Evolutionary conservation across 1,284 basidiomycete genomes (phyloP).

Genomic region (Bjerkandera adusta): DNA sequence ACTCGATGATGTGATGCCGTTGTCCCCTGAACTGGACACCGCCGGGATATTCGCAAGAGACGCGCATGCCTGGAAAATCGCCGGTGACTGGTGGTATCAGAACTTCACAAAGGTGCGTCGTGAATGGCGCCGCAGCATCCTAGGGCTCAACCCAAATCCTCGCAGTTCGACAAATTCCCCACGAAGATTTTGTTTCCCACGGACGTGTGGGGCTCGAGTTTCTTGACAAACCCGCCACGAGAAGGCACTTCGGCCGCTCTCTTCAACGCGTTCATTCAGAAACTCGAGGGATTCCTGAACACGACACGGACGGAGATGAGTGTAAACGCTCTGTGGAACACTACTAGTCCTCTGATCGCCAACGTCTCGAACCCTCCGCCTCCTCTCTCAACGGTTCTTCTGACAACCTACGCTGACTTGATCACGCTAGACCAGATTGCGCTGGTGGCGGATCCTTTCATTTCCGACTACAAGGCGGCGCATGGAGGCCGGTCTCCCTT

Average conservation of each 20-base stretch:
- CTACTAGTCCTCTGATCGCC: conserved; percentile 26
- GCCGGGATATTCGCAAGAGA: conserved; percentile 29
- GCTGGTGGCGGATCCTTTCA: conserved; percentile 36
- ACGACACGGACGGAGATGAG: conserved; percentile 31
- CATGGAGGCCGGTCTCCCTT: conserved; percentile 37
- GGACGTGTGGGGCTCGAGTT: conserved; percentile 29
- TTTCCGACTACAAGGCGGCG: conserved; percentile 33
- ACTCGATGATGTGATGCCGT: conserved; percentile 37
- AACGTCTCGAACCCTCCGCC: conserved; percentile 20
- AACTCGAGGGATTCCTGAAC: conserved; percentile 34
- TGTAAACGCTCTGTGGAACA: conserved; percentile 31
- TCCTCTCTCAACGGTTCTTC: conserved; percentile 27
- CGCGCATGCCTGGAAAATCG: conserved; percentile 27
- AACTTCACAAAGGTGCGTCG: conserved; percentile 25
- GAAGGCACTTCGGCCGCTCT: conserved; percentile 26
- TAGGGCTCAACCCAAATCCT: no score
- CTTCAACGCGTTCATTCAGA: conserved; percentile 34
- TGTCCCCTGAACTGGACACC: conserved; percentile 34
- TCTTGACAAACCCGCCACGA: conserved; percentile 25
- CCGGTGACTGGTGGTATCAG: conserved; percentile 30
- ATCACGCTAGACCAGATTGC: conserved; percentile 36
- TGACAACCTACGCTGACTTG: conserved; percentile 33
- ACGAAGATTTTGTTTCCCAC: conserved; percentile 34
- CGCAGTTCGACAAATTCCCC: conserved; percentile 33
- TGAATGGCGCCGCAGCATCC: no score